Percentiles rank a stretch among this genome's conserved stretches.
Evolutionary conservation across 2,329 filamentous ascomycete species (phyloP).

Genomic region (Ophiostoma triangulosporum): DNA sequence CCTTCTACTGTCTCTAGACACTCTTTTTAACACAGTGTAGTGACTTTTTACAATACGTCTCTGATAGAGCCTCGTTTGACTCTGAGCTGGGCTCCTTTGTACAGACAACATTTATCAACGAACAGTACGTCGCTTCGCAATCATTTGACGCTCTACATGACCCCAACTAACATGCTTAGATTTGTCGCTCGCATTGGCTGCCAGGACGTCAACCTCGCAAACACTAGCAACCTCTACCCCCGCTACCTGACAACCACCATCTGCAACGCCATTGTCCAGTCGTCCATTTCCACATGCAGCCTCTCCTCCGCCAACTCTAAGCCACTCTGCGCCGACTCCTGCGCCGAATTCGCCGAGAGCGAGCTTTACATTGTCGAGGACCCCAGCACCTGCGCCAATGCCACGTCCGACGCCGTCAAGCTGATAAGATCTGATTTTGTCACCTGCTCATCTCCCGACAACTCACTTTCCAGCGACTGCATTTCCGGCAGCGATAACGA

Average conservation of each 20-base stretch:
- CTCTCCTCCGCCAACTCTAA: constrained; percentile 49
- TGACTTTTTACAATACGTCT: constrained; percentile 75
- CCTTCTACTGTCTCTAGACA: background rate
- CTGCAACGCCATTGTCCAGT: constrained; percentile 89
- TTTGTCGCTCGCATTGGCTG: constrained; percentile 76
- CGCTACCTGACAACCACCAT: constrained; percentile 85
- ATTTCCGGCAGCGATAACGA: constrained; percentile 70
- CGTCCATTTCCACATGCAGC: constrained; percentile 58
- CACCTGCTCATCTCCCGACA: constrained; percentile 71
- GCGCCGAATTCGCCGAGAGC: constrained; percentile 70
- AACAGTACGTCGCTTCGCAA: constrained; percentile 55
- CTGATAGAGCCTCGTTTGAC: constrained; percentile 66
- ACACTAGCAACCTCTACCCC: constrained; percentile 74
- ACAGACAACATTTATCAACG: constrained; percentile 56
- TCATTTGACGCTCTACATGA: too few relatives aligned
- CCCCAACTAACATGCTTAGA: constrained; percentile 31
- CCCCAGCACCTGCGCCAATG: constrained; percentile 54
- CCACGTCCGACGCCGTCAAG: constrained; percentile 49
- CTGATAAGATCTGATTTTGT: constrained; percentile 88
- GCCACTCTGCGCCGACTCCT: constrained; percentile 81
- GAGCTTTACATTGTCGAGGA: constrained; percentile 76
- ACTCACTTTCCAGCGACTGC: constrained; percentile 62
- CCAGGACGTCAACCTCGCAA: constrained; percentile 57
- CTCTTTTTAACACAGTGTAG: constrained; percentile 29
- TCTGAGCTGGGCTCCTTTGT: constrained; percentile 59